Evolutionary conservation across 768 basidiomycete genomes (phyloP).

Genomic region (Hypsizygus marmoreus): DNA sequence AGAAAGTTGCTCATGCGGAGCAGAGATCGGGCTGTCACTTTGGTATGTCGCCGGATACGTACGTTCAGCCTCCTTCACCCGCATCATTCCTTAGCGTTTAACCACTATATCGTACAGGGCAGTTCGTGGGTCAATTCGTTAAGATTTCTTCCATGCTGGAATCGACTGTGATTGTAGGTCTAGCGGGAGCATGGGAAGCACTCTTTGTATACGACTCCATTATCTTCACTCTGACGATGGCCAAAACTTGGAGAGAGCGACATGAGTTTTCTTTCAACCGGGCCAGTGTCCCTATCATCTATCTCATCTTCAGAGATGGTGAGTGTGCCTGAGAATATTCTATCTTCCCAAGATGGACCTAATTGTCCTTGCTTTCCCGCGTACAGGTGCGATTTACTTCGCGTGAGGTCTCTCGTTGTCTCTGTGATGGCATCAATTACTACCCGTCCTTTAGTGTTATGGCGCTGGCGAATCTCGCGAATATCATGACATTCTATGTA

Average conservation of each 20-base stretch:
- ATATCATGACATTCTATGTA: slow-evolving; percentile 42
- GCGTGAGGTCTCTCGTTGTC: slow-evolving; percentile 37
- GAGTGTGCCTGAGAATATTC: slow-evolving; percentile 15
- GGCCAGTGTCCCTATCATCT: slow-evolving; percentile 35
- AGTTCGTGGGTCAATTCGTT: slow-evolving; percentile 15
- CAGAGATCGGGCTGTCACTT: slow-evolving; percentile 36
- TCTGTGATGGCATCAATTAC: too few relatives aligned
- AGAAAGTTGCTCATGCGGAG: slow-evolving; percentile 28
- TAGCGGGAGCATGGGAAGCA: slow-evolving; percentile 50
- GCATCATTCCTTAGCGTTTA: not conserved
- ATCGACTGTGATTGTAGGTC: slow-evolving; percentile 20
- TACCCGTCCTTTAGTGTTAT: slow-evolving; percentile 54
- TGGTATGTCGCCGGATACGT: slow-evolving; percentile 32
- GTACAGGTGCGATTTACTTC: slow-evolving; percentile 54
- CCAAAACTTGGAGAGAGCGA: slow-evolving; percentile 42
- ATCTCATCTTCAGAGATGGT: slow-evolving; percentile 53
- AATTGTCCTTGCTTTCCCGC: not conserved
- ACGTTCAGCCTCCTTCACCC: slow-evolving; percentile 13
- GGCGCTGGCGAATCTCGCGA: slow-evolving; percentile 51
- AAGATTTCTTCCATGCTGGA: not conserved
- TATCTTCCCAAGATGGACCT: too few relatives aligned
- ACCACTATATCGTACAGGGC: slow-evolving; percentile 9
- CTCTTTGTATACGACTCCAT: slow-evolving; percentile 50
- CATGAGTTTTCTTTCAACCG: slow-evolving; percentile 25
- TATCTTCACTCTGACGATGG: slow-evolving; percentile 49